Base-by-base conservation (phyloP, 768 basidiomycete genomes). In the Mycena chlorophos region DNA sequence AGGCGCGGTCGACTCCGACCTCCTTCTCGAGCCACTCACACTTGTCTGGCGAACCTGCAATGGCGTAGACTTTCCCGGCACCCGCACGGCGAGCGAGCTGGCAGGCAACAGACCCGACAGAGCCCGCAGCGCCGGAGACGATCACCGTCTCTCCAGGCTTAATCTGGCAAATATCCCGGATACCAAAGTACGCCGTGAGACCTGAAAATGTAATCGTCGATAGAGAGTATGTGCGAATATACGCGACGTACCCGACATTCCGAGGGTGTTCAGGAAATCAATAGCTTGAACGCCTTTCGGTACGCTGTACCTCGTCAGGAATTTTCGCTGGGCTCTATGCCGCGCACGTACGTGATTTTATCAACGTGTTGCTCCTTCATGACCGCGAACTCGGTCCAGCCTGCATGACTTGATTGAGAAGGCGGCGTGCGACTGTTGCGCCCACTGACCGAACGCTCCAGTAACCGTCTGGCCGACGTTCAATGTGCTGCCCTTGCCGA, bases 101-200 rank as follows among this genome's bases (percentile, higher is more conserved):
- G 70, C 92, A 94, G 13, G 78, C 89, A 53, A 91, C 69, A 10
- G 85, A 81, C n/a, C 94, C 92, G 10, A 91, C 90, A 1, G 94
- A 86, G 10, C 94, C 95, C 8, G 96, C 95, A 2, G 95, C 95
- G 19, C 93, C 95, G 1, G 91, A 91, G 13, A 83, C 88, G 22
- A 98, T 80, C 47, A 96, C 81, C 0, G 82, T 90, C 57, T 98
- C 94, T 13, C 94, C 93, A 0, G 85, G 69, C 68, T 95, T 89
- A 64, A 95, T 70, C 56, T 89, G 70, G 16, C 87, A 92, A 43
- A 96, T 77, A 47, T 92, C 89, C 68, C 84, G 77, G 26, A 98
- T 76, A 8, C 95, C 93, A 59, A 94, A 91, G 70, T 94, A 97
- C 4, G 94, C 94, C 4, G 94, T 96, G 67, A 94, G 64, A 8